Base-by-base conservation (phyloP, 352 stramenopile species). In the Phytophthora colocasiae region DNA sequence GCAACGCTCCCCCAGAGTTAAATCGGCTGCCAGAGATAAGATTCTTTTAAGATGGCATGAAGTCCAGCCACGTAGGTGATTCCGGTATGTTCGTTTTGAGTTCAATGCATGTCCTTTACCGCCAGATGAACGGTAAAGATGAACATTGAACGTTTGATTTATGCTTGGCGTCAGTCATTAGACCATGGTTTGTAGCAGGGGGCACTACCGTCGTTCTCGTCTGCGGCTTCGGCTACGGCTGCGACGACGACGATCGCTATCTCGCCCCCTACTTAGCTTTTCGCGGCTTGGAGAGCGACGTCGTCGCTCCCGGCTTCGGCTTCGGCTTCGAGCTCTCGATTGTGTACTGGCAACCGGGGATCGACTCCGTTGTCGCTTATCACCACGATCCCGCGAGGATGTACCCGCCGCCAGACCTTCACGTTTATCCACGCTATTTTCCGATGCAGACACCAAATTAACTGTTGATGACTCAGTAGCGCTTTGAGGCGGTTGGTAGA, bases 1-100 rank as follows among this genome's bases (percentile, higher is more conserved):
- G 81, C 74, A 49, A 75, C 66, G 17, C 68, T 86, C 10, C 75
- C 78, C 40, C 75, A 85, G 59, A 73, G 63, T 11, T 85, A 70
- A 81, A 26, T 49, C 51, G 4, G 12, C n/a, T 22, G 26, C 3
- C 12, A 31, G 44, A 31, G 65, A n/a, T 44, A 58, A 57, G 24
- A 63, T 62, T 48, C 46, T 41, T 43, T 54, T 62, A 61, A 49
- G 44, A 62, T 53, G 56, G 26, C 15, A 45, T 54, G 34, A 58
- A 53, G 41, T 65, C 38, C 36, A 58, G 54, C 39, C 49, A 71
- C 45, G 49, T 56, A 62, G 47, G 49, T 36, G 31, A 36, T 36
- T 4, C 31, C 31, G 17, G 17, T 65, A 45, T 64, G 41, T 71
- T 49, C 52, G 58, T 64, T 51, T 40, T 73, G 47, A 77, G 68